These are phyloP conservation scores for Aspergillus ustus DNA, from an alignment of 2,329 filamentous ascomycete genomes.

Conservation along the genomic window DNA sequence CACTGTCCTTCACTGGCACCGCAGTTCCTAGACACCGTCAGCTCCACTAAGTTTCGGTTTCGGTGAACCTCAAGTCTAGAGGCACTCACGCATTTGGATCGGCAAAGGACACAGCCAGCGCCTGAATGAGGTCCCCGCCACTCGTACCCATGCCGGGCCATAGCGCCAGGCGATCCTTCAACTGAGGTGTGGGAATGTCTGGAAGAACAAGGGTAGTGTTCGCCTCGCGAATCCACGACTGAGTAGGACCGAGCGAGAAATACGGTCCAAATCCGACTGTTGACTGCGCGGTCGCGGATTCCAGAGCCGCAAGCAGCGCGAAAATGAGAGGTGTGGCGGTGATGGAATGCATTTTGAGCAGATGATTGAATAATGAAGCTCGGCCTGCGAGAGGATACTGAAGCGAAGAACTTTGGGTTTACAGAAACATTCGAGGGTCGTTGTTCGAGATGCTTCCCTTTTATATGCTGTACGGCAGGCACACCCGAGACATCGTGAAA, in stretches of 20 bases:
- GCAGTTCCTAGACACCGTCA: conserved; percentile 30
- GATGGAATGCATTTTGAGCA: background rate
- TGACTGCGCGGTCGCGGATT: conserved; percentile 18
- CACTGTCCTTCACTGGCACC: conserved; percentile 36
- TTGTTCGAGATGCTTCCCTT: too few species aligned
- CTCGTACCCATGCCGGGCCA: conserved; percentile 43
- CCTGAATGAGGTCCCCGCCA: conserved; percentile 38
- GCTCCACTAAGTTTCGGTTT: too few species aligned
- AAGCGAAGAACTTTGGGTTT: too few species aligned
- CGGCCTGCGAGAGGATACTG: too few species aligned
- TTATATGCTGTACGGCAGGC: too few species aligned
- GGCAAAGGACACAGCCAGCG: conserved; percentile 35
- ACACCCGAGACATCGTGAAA: background rate
- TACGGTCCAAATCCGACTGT: conserved; percentile 36
- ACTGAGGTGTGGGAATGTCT: conserved; percentile 25
- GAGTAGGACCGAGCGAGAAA: conserved; percentile 38
- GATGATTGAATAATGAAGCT: background rate
- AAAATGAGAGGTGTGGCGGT: background rate
- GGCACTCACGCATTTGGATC: conserved; percentile 32
- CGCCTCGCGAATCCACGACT: conserved; percentile 38
- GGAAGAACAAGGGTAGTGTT: conserved; percentile 37
- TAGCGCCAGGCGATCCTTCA: conserved; percentile 35
- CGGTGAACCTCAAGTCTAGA: too few species aligned
- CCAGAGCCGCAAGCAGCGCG: conserved; percentile 23
- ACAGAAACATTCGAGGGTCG: too few species aligned